Conservation (phyloP, 2,329 filamentous ascomycete species). For the Ambrosiella beaveri region DNA sequence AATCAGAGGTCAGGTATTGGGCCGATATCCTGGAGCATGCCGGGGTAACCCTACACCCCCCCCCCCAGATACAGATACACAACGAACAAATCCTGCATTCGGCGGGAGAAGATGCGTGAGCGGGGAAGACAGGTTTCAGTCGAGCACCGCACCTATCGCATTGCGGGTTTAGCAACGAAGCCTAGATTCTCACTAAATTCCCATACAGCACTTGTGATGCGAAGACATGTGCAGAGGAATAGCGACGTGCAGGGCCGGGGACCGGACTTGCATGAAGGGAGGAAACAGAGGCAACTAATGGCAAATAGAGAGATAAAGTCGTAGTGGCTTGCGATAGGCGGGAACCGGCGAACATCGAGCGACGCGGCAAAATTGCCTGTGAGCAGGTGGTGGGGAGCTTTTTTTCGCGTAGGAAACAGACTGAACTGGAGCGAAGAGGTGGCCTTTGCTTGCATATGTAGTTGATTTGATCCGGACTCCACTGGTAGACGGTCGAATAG, state of each 20-base stretch:
- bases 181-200: background rate
- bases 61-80: background rate
- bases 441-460: no score
- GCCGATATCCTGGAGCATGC: background rate
- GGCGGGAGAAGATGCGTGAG: background rate
- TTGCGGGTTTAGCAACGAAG: background rate
- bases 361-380: background rate
- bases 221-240: background rate
- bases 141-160: background rate
- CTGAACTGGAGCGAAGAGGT: background rate
- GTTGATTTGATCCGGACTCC: no score
- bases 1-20: background rate
- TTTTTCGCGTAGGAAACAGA: background rate
- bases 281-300: background rate
- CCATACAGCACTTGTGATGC: background rate
- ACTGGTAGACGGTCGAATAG: no score
- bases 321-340: background rate
- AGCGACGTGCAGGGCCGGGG: background rate
- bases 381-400: background rate
- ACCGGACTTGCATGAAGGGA: background rate
- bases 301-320: background rate
- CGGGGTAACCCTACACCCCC: background rate
- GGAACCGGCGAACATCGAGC: background rate
- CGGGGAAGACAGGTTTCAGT: background rate
- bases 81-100: background rate